Evolutionary conservation across 164 flowering plant genomes (phyloP).

Genomic region (Protea cynaroides): DNA sequence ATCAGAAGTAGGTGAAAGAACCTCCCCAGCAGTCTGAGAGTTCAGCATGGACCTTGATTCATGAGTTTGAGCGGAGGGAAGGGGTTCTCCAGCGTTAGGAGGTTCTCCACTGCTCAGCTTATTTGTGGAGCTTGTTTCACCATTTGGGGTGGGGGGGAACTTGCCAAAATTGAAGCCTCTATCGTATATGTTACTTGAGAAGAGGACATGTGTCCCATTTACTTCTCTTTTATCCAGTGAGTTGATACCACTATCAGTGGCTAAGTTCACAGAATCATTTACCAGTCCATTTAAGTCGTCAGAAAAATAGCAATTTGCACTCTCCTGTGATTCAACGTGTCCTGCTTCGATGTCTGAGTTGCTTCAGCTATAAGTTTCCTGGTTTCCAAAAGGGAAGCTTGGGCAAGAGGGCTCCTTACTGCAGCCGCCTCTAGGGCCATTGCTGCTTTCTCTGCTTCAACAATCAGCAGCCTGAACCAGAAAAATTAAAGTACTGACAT

Average conservation of each 20-base stretch:
- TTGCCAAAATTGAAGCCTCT: slow-evolving; percentile 8
- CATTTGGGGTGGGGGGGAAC: not conserved
- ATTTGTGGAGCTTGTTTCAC: not conserved
- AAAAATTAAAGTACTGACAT: not conserved
- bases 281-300: slow-evolving; percentile 11
- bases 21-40: slow-evolving; percentile 9
- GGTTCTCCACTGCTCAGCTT: no score
- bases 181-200: not conserved
- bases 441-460: slow-evolving; percentile 91
- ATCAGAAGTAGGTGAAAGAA: not conserved
- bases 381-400: slow-evolving; percentile 70
- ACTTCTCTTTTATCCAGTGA: slow-evolving; percentile 8
- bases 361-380: slow-evolving; percentile 87
- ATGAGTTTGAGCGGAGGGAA: no score
- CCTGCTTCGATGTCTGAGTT: slow-evolving; percentile 38
- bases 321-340: slow-evolving; percentile 12
- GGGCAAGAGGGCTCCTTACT: slow-evolving; percentile 61
- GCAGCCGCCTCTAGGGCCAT: slow-evolving; percentile 80
- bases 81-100: no score
- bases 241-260: not conserved
- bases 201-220: slow-evolving; percentile 18
- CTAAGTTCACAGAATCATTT: slow-evolving; percentile 9
- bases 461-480: slow-evolving; percentile 59
- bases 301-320: slow-evolving; percentile 11
- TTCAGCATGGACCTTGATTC: not conserved